Base-by-base conservation (phyloP, 2,329 filamentous ascomycete genomes). In the Colletotrichum navitas region DNA sequence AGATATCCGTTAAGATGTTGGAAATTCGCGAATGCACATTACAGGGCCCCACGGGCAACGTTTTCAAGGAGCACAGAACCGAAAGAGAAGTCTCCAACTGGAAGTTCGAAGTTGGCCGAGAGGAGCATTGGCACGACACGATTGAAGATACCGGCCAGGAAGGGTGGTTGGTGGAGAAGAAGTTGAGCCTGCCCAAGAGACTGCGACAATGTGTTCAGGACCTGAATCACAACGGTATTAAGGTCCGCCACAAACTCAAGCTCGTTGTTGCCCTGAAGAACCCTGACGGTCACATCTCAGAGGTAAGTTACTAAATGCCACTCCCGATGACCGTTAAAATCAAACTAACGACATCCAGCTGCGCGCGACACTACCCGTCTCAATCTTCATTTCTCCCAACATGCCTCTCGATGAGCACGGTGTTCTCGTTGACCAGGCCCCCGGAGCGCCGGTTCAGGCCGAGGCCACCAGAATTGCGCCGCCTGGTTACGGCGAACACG, bases 301-400 rank as follows among this genome's bases (percentile, higher is more conserved):
- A 98, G 87, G 90, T 93, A 85, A 79, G 85, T 77, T 24, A 34
- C 11, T 16, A 14, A 43, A 60, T 24, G 5, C 18, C 26, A 5
- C 11, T 34, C 14, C 11, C 18, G 18, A n/a, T 43, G 16, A 21
- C 8, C 8, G 10, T 45, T 7, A n/a, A 3, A 34, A 55, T 49
- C 16, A 39, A 10, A 45, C 72, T 76, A 55, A 77, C 66, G 47
- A 55, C 24, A 41, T 14, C 39, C 75, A 93, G 90, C 89, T 98
- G 63, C 92, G 95, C 63, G 95, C 95, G 58, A 96, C 94, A 52
- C 89, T 98, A 41, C 95, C 96, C 1, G 89, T 98, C 21, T 94
- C 94, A 66, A 91, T 99, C 49, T 98, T 97, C 82, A 98, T 98
- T 75, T 99, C 96, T 6, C 95, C 96, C 0, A 96, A 96, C 78